These are phyloP conservation scores for Fusarium pseudoanthophilum DNA, from an alignment of 2,329 filamentous ascomycete species.

Conservation along the genomic window DNA sequence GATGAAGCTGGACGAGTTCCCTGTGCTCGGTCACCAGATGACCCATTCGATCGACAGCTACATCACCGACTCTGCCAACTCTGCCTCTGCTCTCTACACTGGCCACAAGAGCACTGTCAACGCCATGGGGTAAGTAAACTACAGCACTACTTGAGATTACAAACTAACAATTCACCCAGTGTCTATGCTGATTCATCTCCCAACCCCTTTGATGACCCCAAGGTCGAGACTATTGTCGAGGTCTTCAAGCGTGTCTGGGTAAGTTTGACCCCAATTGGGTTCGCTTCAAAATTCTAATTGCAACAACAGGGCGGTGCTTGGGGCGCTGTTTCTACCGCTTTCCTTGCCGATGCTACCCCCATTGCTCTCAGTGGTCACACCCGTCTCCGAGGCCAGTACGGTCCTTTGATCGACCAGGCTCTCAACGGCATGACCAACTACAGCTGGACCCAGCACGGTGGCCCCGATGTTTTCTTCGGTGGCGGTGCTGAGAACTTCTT, in stretches of 20 bases:
- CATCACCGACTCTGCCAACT: constrained; percentile 90
- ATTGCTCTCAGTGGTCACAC: constrained; percentile 80
- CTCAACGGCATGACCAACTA: constrained; percentile 82
- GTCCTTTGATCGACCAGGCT: constrained; percentile 78
- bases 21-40: constrained; percentile 88
- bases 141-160: background rate
- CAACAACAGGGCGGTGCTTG: constrained; percentile 61
- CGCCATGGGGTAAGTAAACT: constrained; percentile 69
- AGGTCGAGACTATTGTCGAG: constrained; percentile 85
- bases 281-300: constrained; percentile 19
- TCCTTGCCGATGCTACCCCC: constrained; percentile 83
- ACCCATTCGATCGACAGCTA: constrained; percentile 86
- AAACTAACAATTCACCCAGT: constrained; percentile 47
- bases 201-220: constrained; percentile 82
- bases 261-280: constrained; percentile 44
- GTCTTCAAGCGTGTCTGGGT: constrained; percentile 77
- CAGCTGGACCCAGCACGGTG: constrained; percentile 79
- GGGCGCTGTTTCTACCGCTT: constrained; percentile 82
- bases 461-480: constrained; percentile 84
- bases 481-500: constrained; percentile 86
- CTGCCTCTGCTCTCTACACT: constrained; percentile 81
- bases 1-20: constrained; percentile 84
- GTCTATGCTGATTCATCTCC: constrained; percentile 82
- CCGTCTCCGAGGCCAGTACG: constrained; percentile 74
- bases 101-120: constrained; percentile 89